Conservation (phyloP, 148 eudicot species). For the Vaccinium corymbosum region DNA sequence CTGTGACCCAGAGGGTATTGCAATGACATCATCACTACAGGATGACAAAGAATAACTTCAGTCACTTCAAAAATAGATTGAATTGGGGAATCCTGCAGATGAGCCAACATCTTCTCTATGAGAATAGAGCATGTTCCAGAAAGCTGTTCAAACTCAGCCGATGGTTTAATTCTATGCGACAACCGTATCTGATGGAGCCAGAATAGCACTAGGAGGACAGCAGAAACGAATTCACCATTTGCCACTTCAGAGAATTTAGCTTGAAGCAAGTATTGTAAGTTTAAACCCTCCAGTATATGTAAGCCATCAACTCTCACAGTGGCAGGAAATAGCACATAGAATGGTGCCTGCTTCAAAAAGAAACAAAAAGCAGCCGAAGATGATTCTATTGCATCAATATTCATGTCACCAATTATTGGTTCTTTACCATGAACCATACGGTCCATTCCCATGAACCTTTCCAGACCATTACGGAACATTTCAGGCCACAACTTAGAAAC, state of each 20-base stretch:
- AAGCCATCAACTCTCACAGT: slow-evolving; percentile 32
- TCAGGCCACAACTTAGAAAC: slow-evolving; percentile 58
- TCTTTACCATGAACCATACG: slow-evolving; percentile 18
- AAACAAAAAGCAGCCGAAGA: slow-evolving; percentile 54
- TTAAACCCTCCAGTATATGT: slow-evolving; percentile 27
- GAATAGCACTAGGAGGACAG: slow-evolving; percentile 62
- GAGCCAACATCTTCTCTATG: slow-evolving; percentile 40
- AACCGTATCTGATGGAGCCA: slow-evolving; percentile 57
- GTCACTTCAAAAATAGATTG: slow-evolving; percentile 42
- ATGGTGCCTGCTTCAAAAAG: slow-evolving; percentile 64
- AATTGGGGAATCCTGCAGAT: slow-evolving; percentile 26
- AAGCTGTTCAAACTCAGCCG: slow-evolving; percentile 37
- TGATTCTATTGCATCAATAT: slow-evolving; percentile 31
- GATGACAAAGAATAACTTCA: slow-evolving; percentile 61
- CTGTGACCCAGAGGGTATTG: slow-evolving; percentile 36
- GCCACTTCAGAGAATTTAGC: slow-evolving; percentile 47
- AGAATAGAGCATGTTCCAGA: slow-evolving; percentile 49
- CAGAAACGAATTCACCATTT: slow-evolving; percentile 43
- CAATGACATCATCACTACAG: slow-evolving; percentile 50
- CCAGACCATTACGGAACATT: slow-evolving; percentile 45
- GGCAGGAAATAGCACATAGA: slow-evolving; percentile 60
- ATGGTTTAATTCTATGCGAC: slow-evolving; percentile 40
- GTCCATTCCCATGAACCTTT: slow-evolving; percentile 21
- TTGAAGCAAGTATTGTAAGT: slow-evolving; percentile 50
- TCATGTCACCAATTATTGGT: slow-evolving; percentile 6